These are phyloP conservation scores for Pyrus bretschneideri DNA, from an alignment of 306 rosid genomes.

Conservation along the genomic window DNA sequence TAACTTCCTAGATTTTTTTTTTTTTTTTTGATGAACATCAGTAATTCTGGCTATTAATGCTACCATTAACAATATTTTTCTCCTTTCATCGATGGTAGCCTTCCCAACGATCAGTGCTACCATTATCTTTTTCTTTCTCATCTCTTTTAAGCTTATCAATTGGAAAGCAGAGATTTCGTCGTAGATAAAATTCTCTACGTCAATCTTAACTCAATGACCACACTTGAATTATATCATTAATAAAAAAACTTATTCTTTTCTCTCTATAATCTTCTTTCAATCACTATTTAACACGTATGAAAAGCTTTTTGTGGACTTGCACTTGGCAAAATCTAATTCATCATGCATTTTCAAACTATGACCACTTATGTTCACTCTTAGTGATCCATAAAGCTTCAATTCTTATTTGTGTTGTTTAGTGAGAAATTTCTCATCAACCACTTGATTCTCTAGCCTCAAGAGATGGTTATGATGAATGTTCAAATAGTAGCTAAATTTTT, in stretches of 20 bases:
- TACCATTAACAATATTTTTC: too few species aligned
- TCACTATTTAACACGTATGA: not conserved
- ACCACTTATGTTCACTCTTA: not conserved
- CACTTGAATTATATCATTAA: not conserved
- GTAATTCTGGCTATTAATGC: too few species aligned
- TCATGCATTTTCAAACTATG: not conserved
- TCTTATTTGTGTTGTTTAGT: not conserved
- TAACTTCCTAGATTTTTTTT: too few species aligned
- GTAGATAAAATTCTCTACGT: not conserved
- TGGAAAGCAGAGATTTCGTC: not conserved
- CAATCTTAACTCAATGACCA: not conserved
- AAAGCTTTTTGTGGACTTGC: not conserved
- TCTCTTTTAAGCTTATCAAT: not conserved
- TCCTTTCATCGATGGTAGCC: too few species aligned
- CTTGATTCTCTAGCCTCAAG: not conserved
- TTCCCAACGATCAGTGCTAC: rapidly evolving
- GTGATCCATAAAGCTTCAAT: not conserved
- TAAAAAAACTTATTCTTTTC: not conserved
- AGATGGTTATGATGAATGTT: not conserved
- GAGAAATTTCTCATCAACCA: not conserved
- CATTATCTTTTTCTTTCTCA: not conserved
- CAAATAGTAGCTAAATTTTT: not conserved
- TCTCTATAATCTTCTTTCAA: not conserved
- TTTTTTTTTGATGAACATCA: too few species aligned
- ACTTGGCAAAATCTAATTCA: not conserved